A percentile compares a stretch with the other conserved stretches of the same genome.
These are phyloP conservation scores for Dioscorea alata DNA, from an alignment of 106 monocot genomes.

Conservation along the genomic window DNA sequence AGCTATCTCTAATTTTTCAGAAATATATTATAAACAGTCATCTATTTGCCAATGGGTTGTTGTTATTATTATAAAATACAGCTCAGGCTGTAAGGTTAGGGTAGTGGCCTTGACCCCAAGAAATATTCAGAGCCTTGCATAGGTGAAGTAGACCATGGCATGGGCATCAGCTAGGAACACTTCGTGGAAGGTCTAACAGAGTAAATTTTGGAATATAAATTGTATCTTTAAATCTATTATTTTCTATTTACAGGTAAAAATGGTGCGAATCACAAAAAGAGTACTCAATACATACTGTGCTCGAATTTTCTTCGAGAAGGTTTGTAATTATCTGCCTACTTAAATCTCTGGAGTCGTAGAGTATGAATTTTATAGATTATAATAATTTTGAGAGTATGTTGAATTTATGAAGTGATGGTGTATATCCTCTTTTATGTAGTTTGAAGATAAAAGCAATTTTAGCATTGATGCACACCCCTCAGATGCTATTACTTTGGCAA, in stretches of 20 bases:
- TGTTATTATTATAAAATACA: too few species aligned
- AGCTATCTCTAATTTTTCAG: too few species aligned
- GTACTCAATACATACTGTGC: conserved; percentile 57
- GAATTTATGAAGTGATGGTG: not conserved
- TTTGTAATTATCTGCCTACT: conserved; percentile 7
- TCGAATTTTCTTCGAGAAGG: conserved; percentile 54
- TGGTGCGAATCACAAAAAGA: conserved; percentile 59
- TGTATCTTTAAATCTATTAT: not conserved
- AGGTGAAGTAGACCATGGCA: too few species aligned
- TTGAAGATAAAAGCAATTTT: conserved; percentile 18
- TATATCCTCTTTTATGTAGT: conserved; percentile 22
- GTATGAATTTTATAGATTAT: not conserved
- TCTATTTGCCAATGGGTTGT: too few species aligned
- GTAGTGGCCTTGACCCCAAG: too few species aligned
- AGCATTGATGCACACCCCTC: conserved; percentile 60
- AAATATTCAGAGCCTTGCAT: too few species aligned
- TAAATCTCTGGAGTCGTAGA: not conserved
- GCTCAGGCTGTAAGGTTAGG: too few species aligned
- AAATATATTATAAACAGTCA: too few species aligned
- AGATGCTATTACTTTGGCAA: conserved; percentile 62
- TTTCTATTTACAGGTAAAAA: conserved; percentile 44
- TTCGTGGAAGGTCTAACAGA: not conserved
- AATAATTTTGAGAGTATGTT: not conserved
- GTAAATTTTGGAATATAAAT: not conserved
- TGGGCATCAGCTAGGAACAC: too few species aligned